A percentile compares a stretch with the other conserved stretches of the same genome.
phyloP scores from a whole-genome alignment of 2,329 filamentous ascomycete genomes.

The Tolypocladium inflatum region DNA sequence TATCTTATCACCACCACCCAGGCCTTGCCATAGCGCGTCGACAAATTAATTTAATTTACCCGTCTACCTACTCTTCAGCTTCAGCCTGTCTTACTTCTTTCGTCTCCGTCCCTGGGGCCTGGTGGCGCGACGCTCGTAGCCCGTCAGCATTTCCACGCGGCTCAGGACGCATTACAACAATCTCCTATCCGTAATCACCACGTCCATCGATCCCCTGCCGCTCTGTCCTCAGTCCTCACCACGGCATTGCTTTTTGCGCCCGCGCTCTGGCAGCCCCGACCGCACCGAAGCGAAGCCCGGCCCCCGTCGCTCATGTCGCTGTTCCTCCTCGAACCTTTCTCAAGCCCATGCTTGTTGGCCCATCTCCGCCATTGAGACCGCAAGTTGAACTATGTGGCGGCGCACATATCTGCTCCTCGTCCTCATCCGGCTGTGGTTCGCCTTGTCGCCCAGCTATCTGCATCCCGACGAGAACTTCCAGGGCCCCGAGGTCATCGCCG shows the following conservation, averaged over 20 bases:
- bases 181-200: not conserved
- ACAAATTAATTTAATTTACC: conserved; percentile 1
- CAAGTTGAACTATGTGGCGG: conserved; percentile 64
- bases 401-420: conserved; percentile 78
- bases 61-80: not conserved
- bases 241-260: not conserved
- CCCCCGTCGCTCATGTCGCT: conserved; percentile 9
- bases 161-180: not conserved
- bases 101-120: not conserved
- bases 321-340: conserved; percentile 1
- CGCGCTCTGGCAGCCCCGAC: not conserved
- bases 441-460: conserved; percentile 87
- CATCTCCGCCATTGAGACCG: conserved; percentile 5
- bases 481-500: conserved; percentile 92
- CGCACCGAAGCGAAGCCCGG: not conserved
- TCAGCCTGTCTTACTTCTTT: not conserved
- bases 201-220: not conserved
- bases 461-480: conserved; percentile 99
- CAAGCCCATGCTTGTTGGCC: conserved; percentile 17
- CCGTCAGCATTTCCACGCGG: not conserved
- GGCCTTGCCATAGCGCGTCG: not conserved
- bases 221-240: not conserved
- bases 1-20: not conserved
- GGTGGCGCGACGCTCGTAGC: not conserved
- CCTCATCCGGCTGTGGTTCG: conserved; percentile 85